Base-by-base conservation (phyloP, 73 alveolate genomes). In the Strombidium stylifer region DNA sequence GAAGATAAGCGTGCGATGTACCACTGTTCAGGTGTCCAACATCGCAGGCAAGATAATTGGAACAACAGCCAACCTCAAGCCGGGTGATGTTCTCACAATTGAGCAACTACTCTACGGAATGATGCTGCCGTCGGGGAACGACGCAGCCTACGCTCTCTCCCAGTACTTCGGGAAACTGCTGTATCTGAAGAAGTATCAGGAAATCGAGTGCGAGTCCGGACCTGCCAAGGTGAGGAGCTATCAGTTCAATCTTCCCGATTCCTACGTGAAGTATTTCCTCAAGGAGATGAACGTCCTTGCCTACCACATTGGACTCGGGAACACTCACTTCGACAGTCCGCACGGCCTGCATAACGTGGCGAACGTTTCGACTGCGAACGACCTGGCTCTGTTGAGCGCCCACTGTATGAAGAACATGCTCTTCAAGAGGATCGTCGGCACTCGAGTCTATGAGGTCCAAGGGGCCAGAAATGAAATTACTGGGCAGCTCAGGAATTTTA, bases 241-340 rank as follows among this genome's bases (percentile, higher is more conserved):
- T 20, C 44, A 4, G 23, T 40, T 21, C 20, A 26, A 23, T 59
- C 34, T 19, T 16, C 39, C 10, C 4, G 49, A 40, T 36, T 20
- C 40, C 2, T 59, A 12, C 23, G 74, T 59, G 0, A 59, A 59
- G 46, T 59, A 73, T 48, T 85, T 85, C 57, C 49, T 85, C 20
- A 58, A 69, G 36, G 91, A 85, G 57, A 85, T 85, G 95, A 85
- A 85, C 47, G 26, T 54, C 18, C 25, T 51, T 40, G 81, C 89
- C 3, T 42, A 76, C 27, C 61, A 36, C 12, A 26, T 85, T 26
- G 67, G 75, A 10, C 50, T 81, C 8, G 28, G 42, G 10, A 49
- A 44, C 25, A 73, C 95, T 12, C 62, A 58, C 34, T 86, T 74
- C 48, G 87, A 88, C 37, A 83, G 82, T 39, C 93, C 93, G 0